Base-by-base conservation (phyloP, 2,329 filamentous ascomycete species). In the Diaporthe citriasiana region DNA sequence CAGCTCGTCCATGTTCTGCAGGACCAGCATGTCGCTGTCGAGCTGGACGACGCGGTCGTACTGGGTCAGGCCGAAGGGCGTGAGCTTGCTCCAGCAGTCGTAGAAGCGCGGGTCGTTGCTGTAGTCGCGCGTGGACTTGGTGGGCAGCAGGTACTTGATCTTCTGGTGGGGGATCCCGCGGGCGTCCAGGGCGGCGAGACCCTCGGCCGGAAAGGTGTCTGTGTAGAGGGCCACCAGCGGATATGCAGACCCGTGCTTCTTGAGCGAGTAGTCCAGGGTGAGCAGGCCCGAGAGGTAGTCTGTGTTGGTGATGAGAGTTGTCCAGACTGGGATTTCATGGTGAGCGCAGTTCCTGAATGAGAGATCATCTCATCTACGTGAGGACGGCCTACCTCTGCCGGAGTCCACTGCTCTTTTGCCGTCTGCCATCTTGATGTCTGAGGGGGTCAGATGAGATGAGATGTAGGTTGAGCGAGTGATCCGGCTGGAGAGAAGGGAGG, bases 1-100 rank as follows among this genome's bases (percentile, higher is more conserved):
- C 77, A 97, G 86, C 85, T 97, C 95, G 82, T 97, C 95, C 94
- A 98, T 97, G 83, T 97, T 97, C 79, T 88, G 88, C 77, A 92
- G 83, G 10, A 94, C 91, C 68, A 97, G 85, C 95, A 97, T 97
- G 84, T 98, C 95, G 79, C 92, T 93, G 84, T 98, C 95, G 71
- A 98, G 88, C 84, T 95, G 93, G 47, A 97, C 93, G 45, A 97
- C 90, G 53, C 95, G 90, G 35, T 92, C 88, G 84, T 95, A 97
- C 81, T 95, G 91, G 25, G 88, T 88, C 42, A 97, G 87, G 30
- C 90, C 91, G 82, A 97, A 98, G 8, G 93, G 91, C 22, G 92
- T 90, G 38, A 98, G 89, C 84, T 97, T 98, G 83, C 89, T 94
- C 94, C 95, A 98, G 87, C 93, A 95, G 83, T 97, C 94, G 84